These are phyloP conservation scores for Borovskyia barvae DNA, from an alignment of 208 protist species.

Conservation along the genomic window DNA sequence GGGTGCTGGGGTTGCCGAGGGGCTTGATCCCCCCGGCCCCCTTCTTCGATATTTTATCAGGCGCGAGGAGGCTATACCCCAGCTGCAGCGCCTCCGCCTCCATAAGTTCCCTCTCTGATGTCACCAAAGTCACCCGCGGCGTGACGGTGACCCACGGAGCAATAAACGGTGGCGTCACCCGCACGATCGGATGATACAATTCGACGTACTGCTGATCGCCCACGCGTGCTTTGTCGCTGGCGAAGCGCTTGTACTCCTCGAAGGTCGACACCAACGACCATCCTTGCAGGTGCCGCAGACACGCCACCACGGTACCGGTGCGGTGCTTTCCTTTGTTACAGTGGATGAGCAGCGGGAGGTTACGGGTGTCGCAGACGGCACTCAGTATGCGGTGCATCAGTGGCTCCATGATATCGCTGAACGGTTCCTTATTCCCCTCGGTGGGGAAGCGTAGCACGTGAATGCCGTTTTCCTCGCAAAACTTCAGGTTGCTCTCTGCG, in stretches of 20 bases:
- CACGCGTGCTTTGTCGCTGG: slow-evolving; percentile 92
- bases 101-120: slow-evolving; percentile 50
- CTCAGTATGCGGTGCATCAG: slow-evolving; percentile 87
- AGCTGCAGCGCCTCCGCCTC: slow-evolving; percentile 64
- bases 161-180: slow-evolving; percentile 55
- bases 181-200: slow-evolving; percentile 91
- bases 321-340: slow-evolving; percentile 98
- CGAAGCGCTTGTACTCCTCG: slow-evolving; percentile 95
- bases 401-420: slow-evolving; percentile 95
- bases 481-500: slow-evolving; percentile 91
- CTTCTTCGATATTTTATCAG: slow-evolving; percentile 31
- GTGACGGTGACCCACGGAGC: slow-evolving; percentile 63
- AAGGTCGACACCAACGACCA: slow-evolving; percentile 96
- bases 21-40: background rate
- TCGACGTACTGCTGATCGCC: slow-evolving; percentile 97
- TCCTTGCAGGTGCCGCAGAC: slow-evolving; percentile 90
- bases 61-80: slow-evolving; percentile 57
- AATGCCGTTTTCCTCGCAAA: slow-evolving; percentile 87
- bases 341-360: slow-evolving; percentile 96
- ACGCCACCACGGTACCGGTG: slow-evolving; percentile 94
- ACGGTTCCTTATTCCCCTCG: slow-evolving; percentile 97
- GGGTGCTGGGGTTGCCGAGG: background rate
- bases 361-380: slow-evolving; percentile 86
- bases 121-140: slow-evolving; percentile 47
- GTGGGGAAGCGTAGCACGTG: slow-evolving; percentile 92